Conservation (phyloP, 2,329 filamentous ascomycete species). For the Penicillium polonicum region DNA sequence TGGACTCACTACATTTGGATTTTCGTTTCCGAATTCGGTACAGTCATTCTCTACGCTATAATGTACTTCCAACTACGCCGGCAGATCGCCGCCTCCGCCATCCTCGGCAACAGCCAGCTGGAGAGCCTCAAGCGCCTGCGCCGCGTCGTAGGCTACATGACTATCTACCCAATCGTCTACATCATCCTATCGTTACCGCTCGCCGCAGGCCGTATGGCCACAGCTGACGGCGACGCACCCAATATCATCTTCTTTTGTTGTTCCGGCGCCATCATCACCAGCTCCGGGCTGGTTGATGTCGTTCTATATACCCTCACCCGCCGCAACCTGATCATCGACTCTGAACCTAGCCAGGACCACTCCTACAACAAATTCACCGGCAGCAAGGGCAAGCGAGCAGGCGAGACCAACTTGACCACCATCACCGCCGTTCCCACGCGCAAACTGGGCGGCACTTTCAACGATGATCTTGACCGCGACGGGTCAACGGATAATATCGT, state of each 20-base stretch:
- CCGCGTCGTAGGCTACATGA: constrained; percentile 49
- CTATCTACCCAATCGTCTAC: constrained; percentile 54
- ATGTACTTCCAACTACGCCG: constrained; percentile 51
- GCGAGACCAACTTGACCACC: constrained; percentile 34
- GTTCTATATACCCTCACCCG: constrained; percentile 59
- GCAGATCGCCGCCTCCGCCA: constrained; percentile 42
- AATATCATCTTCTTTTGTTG: constrained; percentile 49
- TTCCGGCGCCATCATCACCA: constrained; percentile 57
- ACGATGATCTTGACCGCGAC: constrained; percentile 39
- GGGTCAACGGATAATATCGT: constrained; percentile 50
- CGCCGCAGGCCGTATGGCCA: constrained; percentile 50
- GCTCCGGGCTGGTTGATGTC: constrained; percentile 60
- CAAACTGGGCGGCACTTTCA: constrained; percentile 15
- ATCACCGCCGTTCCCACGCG: constrained; percentile 31
- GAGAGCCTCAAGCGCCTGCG: constrained; percentile 41
- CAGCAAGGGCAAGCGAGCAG: constrained; percentile 25
- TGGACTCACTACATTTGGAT: constrained; percentile 56
- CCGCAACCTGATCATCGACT: constrained; percentile 54
- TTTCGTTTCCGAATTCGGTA: constrained; percentile 53
- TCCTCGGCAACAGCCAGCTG: constrained; percentile 37
- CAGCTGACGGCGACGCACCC: constrained; percentile 35
- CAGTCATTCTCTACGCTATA: constrained; percentile 48
- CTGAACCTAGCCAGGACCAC: constrained; percentile 44
- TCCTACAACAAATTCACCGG: constrained; percentile 35
- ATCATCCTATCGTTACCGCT: constrained; percentile 63